Conservation (phyloP, 225 moss, liverwort and hornwort genomes). For the Marchantia polymorpha region DNA sequence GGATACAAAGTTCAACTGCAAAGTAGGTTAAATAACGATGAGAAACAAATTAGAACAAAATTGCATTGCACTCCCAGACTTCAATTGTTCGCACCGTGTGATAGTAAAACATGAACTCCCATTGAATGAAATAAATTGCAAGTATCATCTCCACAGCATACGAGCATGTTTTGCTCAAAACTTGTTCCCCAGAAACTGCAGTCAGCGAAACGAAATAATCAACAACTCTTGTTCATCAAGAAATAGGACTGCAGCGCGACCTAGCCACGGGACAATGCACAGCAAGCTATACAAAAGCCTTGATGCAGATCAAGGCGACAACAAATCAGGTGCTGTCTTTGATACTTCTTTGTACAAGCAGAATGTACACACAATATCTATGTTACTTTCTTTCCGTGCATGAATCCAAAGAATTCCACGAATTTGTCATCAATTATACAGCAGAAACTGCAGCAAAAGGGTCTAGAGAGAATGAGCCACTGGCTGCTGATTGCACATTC, state of each 20-base stretch:
- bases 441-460: no score
- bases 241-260: background rate
- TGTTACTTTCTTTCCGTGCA: background rate
- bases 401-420: background rate
- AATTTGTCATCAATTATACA: no score
- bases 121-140: background rate
- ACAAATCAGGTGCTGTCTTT: background rate
- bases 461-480: no score
- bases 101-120: background rate
- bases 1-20: slow-evolving; percentile 3
- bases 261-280: background rate
- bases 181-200: background rate
- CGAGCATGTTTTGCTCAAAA: background rate
- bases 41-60: background rate
- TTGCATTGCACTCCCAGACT: background rate
- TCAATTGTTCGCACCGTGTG: background rate
- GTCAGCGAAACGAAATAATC: background rate
- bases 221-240: background rate
- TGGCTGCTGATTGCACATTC: no score
- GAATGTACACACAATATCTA: background rate
- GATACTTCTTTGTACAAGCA: no score
- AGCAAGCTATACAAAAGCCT: no score
- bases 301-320: no score
- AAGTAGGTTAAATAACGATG: slow-evolving; percentile 9
- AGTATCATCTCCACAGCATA: background rate